These are phyloP conservation scores for Protomyces macrosporus DNA, from an alignment of 1,139 yeast species.

Conservation along the genomic window DNA sequence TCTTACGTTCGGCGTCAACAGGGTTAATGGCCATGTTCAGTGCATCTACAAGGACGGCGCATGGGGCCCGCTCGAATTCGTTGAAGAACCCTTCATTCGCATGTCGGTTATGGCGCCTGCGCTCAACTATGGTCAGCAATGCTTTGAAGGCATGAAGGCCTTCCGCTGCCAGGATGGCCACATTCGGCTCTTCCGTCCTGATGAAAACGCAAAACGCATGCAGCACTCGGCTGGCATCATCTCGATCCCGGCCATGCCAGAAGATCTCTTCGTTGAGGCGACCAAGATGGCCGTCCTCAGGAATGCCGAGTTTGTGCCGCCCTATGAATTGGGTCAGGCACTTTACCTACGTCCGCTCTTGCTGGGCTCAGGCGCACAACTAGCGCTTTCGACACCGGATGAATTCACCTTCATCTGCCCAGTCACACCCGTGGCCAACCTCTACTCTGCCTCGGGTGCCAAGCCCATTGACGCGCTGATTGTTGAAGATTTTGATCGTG, in stretches of 20 bases:
- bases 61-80: constrained; percentile 20
- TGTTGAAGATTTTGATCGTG: constrained; percentile 27
- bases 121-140: constrained; percentile 26
- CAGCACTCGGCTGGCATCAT: constrained; percentile 25
- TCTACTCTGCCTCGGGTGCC: constrained; percentile 18
- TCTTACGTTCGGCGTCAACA: constrained; percentile 10
- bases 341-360: constrained; percentile 25
- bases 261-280: constrained; percentile 22
- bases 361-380: constrained; percentile 22
- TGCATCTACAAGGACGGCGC: constrained; percentile 14
- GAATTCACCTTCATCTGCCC: constrained; percentile 22
- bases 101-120: constrained; percentile 23
- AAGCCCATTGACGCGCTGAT: constrained; percentile 26
- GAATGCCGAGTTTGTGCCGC: constrained; percentile 25
- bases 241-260: constrained; percentile 17
- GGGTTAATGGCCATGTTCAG: constrained; percentile 24
- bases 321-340: constrained; percentile 23
- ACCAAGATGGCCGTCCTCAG: constrained; percentile 8
- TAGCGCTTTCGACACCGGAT: constrained; percentile 17
- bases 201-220: constrained; percentile 26
- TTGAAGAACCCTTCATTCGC: constrained; percentile 19
- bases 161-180: constrained; percentile 26
- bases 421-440: constrained; percentile 24
- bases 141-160: constrained; percentile 27
- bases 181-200: constrained; percentile 24